These are phyloP conservation scores for Vitis hybrid DNA, from an alignment of 177 flowering plant genomes.

Conservation along the genomic window DNA sequence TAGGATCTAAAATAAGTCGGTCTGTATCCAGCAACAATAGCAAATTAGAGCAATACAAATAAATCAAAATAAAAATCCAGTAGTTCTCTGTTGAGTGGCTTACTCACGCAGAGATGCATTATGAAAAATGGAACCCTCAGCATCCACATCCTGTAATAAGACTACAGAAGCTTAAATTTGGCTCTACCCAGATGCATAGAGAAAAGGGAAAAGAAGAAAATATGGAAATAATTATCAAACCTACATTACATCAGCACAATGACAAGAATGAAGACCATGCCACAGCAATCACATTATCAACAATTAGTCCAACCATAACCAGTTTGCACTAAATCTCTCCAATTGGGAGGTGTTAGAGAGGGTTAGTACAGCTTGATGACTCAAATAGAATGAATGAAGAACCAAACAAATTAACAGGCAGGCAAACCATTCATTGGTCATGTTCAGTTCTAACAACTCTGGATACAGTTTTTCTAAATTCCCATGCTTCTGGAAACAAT, in stretches of 20 bases:
- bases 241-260: too few species aligned
- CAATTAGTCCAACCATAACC: too few species aligned
- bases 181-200: not conserved
- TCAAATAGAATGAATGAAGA: not conserved
- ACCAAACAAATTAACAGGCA: not conserved
- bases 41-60: not conserved
- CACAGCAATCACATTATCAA: too few species aligned
- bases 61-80: not conserved
- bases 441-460: too few species aligned
- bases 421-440: too few species aligned
- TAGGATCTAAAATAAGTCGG: not conserved
- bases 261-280: too few species aligned
- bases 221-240: too few species aligned
- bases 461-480: too few species aligned
- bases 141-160: conserved; percentile 76
- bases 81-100: conserved; percentile 26
- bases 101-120: conserved; percentile 94
- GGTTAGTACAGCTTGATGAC: too few species aligned
- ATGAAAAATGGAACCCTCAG: conserved; percentile 74
- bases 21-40: not conserved
- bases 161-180: not conserved
- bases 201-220: not conserved
- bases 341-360: too few species aligned
- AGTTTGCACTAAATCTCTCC: too few species aligned
- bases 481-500: too few species aligned